Conservation (phyloP, 805 yeast species). For the Candida nemodendra region DNA sequence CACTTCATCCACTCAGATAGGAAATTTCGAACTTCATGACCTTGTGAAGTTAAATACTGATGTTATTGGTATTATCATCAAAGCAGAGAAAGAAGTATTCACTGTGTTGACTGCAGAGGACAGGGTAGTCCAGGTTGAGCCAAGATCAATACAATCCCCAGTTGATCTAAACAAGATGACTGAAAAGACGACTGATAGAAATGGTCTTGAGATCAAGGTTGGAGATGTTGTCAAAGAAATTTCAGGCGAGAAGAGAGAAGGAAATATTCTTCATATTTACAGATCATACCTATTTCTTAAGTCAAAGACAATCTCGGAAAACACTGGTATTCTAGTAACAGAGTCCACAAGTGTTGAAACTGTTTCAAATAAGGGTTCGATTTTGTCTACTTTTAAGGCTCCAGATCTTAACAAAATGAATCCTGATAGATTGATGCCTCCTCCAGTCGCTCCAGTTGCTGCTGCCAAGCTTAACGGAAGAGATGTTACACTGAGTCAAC, state of each 20-base stretch:
- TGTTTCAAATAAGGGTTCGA: constrained; percentile 74
- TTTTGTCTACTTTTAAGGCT: constrained; percentile 51
- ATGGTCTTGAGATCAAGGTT: constrained; percentile 79
- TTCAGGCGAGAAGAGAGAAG: constrained; percentile 83
- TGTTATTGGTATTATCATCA: constrained; percentile 83
- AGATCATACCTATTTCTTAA: constrained; percentile 76
- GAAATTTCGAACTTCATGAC: constrained; percentile 84
- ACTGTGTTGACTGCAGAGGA: constrained; percentile 83
- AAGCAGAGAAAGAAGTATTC: constrained; percentile 85
- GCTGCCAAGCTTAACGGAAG: constrained; percentile 64
- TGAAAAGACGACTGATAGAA: constrained; percentile 80
- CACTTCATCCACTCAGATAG: constrained; percentile 65
- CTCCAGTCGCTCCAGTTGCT: constrained; percentile 54
- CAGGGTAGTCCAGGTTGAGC: constrained; percentile 64
- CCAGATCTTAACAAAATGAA: constrained; percentile 84
- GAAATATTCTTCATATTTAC: constrained; percentile 82
- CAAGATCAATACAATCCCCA: constrained; percentile 80
- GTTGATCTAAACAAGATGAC: constrained; percentile 63
- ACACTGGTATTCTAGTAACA: constrained; percentile 88
- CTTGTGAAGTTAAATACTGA: constrained; percentile 84
- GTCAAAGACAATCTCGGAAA: constrained; percentile 75
- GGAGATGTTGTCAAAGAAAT: constrained; percentile 93
- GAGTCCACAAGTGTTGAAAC: constrained; percentile 76
- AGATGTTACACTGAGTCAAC: constrained; percentile 77
- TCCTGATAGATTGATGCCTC: constrained; percentile 66